Percentiles rank a stretch among this genome's conserved stretches.
Evolutionary conservation across 2,329 filamentous ascomycete genomes (phyloP).

Genomic region (Cladorrhinum sp.): DNA sequence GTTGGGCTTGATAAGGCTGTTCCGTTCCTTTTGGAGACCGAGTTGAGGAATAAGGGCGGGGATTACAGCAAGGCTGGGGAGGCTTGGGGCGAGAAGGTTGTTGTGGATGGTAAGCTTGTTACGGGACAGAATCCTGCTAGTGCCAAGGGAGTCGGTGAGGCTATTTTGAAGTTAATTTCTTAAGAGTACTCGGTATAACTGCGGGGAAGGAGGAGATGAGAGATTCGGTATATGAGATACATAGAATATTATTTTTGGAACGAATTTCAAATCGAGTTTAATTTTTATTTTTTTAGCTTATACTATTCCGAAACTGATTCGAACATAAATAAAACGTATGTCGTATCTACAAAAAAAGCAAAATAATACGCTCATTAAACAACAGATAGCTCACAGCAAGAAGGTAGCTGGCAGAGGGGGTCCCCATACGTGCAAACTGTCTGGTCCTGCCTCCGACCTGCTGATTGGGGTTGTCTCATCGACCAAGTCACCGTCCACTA

Average conservation of each 20-base stretch:
- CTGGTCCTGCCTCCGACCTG: conserved; percentile 14
- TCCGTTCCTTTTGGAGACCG: conserved; percentile 61
- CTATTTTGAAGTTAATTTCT: conserved; percentile 41
- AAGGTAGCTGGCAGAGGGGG: conserved; percentile 17
- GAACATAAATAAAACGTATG: no score
- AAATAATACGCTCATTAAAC: no score
- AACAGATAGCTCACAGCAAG: conserved; percentile 1
- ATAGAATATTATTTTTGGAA: no score
- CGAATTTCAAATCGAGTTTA: no score
- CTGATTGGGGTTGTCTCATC: conserved; percentile 46
- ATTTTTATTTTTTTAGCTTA: no score
- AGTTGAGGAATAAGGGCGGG: conserved; percentile 49
- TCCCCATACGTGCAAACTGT: conserved; percentile 21
- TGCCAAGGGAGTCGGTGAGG: conserved; percentile 50
- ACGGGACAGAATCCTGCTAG: conserved; percentile 59
- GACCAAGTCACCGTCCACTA: conserved; percentile 58
- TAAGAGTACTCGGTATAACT: no score
- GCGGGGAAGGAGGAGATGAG: not conserved
- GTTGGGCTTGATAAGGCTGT: conserved; percentile 40
- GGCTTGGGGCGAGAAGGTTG: conserved; percentile 48
- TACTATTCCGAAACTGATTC: no score
- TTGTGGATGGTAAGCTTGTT: conserved; percentile 51
- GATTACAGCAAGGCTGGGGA: conserved; percentile 54
- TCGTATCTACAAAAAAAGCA: no score
- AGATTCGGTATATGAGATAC: no score